Conservation (phyloP, 148 eudicot genomes). For the Amaranthus cruentus region DNA sequence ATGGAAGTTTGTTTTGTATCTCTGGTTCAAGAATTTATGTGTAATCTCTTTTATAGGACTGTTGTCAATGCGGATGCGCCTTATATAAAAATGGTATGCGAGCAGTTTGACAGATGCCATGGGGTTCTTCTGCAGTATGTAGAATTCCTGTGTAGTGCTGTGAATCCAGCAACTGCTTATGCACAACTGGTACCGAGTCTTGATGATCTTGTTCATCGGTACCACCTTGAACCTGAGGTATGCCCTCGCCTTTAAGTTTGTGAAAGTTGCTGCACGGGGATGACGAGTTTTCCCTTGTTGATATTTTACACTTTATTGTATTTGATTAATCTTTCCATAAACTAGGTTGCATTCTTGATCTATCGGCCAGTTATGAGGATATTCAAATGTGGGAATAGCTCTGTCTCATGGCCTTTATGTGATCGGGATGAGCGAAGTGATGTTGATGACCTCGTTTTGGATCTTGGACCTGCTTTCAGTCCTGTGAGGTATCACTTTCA, state of each 20-base stretch:
- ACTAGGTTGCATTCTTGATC: slow-evolving; percentile 80
- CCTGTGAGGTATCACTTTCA: slow-evolving; percentile 44
- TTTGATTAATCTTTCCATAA: not conserved
- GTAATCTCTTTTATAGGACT: slow-evolving; percentile 49
- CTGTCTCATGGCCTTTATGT: slow-evolving; percentile 79
- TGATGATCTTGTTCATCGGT: slow-evolving; percentile 67
- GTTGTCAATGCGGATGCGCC: slow-evolving; percentile 80
- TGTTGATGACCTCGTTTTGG: slow-evolving; percentile 53
- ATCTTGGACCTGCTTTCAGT: slow-evolving; percentile 55
- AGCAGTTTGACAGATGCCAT: slow-evolving; percentile 97
- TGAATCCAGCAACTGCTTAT: slow-evolving; percentile 63
- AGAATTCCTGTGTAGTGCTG: slow-evolving; percentile 78
- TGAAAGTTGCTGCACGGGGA: not conserved
- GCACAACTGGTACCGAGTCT: slow-evolving; percentile 80
- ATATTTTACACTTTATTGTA: not conserved
- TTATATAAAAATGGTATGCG: slow-evolving; percentile 91
- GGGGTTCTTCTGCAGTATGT: slow-evolving; percentile 97
- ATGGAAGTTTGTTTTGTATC: not conserved
- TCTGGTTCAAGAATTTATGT: not conserved
- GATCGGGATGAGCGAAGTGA: slow-evolving; percentile 36
- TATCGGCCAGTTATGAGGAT: slow-evolving; percentile 98
- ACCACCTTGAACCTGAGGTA: slow-evolving; percentile 99
- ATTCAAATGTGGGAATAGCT: slow-evolving; percentile 48
- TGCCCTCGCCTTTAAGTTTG: not conserved
- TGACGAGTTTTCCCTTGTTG: not conserved